A percentile compares a stretch with the other conserved stretches of the same genome.
phyloP scores from a whole-genome alignment of 116 monocot genomes.

The Thalassia testudinum region DNA sequence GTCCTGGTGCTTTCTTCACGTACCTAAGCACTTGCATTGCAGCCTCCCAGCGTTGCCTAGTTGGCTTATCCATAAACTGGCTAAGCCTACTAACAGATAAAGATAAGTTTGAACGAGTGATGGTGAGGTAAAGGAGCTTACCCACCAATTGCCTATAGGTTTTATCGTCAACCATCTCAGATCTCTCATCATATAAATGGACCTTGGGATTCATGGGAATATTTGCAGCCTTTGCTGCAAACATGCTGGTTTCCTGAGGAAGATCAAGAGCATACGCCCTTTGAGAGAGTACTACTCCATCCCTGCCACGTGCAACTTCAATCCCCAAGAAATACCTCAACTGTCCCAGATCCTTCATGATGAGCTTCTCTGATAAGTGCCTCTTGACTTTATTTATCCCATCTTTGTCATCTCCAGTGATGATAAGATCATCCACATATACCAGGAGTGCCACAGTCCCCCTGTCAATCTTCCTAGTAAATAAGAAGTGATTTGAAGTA shows the following conservation, averaged over 20 bases:
- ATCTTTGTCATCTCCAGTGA: background rate
- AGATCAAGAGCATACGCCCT: background rate
- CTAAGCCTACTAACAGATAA: background rate
- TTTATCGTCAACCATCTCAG: background rate
- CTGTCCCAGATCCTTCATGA: background rate
- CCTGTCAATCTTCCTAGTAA: no score
- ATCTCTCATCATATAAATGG: background rate
- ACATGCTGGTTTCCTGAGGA: background rate
- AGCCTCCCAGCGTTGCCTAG: background rate
- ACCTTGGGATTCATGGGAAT: background rate
- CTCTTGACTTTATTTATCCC: no score
- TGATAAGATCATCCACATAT: no score
- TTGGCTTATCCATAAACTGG: background rate
- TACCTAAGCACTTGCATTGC: background rate
- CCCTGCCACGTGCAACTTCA: background rate
- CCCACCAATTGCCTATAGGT: background rate
- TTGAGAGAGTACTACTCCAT: background rate
- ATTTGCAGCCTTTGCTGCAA: background rate
- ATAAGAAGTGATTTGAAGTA: no score
- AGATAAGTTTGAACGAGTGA: background rate
- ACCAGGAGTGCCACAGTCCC: no score
- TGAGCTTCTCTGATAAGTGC: background rate
- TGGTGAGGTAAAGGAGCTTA: background rate
- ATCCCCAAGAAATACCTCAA: conserved; percentile 1
- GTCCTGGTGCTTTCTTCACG: background rate